phyloP scores from a whole-genome alignment of 768 basidiomycete genomes.

The Boletus fagicola region DNA sequence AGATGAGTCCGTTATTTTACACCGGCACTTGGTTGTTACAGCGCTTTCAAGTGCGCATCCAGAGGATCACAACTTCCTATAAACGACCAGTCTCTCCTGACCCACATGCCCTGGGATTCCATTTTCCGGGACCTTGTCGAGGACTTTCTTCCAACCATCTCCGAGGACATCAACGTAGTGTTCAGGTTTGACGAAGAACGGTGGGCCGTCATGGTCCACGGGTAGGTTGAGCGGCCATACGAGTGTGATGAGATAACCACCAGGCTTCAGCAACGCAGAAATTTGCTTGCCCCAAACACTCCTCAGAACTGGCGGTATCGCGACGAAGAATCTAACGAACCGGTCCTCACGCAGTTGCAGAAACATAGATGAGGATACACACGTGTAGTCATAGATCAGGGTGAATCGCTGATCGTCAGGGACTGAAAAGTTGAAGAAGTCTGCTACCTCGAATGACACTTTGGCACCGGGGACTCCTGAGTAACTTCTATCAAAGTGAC shows the following conservation, averaged over 20 bases:
- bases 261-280: slow-evolving; percentile 52
- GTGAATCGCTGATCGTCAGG: slow-evolving; percentile 11
- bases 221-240: slow-evolving; percentile 54
- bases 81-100: slow-evolving; percentile 50
- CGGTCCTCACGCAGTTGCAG: background rate
- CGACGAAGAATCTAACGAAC: slow-evolving; percentile 52
- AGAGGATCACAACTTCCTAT: slow-evolving; percentile 4
- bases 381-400: slow-evolving; percentile 22
- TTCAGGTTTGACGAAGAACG: slow-evolving; percentile 57
- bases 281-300: slow-evolving; percentile 59
- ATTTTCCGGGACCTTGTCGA: slow-evolving; percentile 43
- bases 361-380: background rate
- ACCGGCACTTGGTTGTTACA: background rate
- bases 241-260: slow-evolving; percentile 60
- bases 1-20: background rate
- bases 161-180: slow-evolving; percentile 54
- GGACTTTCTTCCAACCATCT: slow-evolving; percentile 50
- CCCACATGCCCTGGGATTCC: slow-evolving; percentile 44
- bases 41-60: background rate
- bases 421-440: slow-evolving; percentile 23
- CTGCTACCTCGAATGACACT: slow-evolving; percentile 19
- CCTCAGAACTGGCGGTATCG: slow-evolving; percentile 56
- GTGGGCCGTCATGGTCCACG: slow-evolving; percentile 54
- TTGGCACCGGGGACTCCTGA: background rate
- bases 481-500: background rate